Conservation (phyloP, 176 grass and related monocot genomes). For the Urochloa ruziziensis region DNA sequence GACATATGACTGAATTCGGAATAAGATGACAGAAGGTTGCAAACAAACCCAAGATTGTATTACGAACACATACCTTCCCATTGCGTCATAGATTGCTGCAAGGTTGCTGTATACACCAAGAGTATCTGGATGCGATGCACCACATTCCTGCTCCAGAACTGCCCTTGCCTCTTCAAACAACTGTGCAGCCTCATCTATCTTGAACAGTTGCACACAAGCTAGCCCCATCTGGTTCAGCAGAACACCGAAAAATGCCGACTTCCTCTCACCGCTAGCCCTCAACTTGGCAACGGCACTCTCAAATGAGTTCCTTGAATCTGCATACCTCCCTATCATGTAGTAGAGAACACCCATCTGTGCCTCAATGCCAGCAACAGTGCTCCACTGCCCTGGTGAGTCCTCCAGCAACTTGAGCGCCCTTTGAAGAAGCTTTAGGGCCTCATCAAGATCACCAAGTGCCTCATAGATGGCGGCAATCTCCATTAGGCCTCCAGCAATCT, state of each 20-base stretch:
- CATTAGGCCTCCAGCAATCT: conserved; percentile 83
- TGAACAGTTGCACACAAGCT: conserved; percentile 94
- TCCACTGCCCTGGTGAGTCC: conserved; percentile 87
- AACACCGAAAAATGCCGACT: conserved; percentile 91
- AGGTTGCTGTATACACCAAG: conserved; percentile 97
- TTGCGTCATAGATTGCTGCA: conserved; percentile 94
- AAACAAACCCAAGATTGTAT: not conserved
- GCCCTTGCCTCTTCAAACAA: conserved; percentile 91
- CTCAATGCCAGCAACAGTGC: conserved; percentile 91
- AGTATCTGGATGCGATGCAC: conserved; percentile 74
- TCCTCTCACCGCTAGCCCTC: conserved; percentile 79
- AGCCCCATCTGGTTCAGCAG: conserved; percentile 95
- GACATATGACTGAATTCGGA: not conserved
- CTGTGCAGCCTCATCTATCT: conserved; percentile 93
- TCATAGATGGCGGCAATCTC: conserved; percentile 94
- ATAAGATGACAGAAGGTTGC: not conserved
- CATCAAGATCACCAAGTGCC: conserved; percentile 76
- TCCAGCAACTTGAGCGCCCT: conserved; percentile 78
- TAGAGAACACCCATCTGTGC: conserved; percentile 92
- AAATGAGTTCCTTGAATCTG: conserved; percentile 73
- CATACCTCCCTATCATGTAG: conserved; percentile 86
- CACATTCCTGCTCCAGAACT: conserved; percentile 86
- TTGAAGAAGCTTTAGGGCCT: conserved; percentile 84
- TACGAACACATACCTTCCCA: conserved; percentile 69
- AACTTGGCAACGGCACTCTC: conserved; percentile 80